These are phyloP conservation scores for Nicotiana attenuata DNA, from an alignment of 257 asterid genomes.

Conservation along the genomic window DNA sequence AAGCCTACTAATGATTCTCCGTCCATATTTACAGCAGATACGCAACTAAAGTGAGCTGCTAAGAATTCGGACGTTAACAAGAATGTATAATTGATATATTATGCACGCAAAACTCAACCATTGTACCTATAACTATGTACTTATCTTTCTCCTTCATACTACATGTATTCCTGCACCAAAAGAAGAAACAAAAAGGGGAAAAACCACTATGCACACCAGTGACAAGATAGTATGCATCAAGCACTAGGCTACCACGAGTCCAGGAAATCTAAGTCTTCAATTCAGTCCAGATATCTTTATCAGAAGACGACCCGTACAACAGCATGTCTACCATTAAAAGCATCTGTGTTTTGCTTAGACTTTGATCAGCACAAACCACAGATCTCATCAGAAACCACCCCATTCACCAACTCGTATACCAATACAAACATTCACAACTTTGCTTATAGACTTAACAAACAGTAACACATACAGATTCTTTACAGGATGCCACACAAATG, in stretches of 20 bases:
- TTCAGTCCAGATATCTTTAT: background rate
- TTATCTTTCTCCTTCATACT: background rate
- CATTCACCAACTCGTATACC: background rate
- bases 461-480: background rate
- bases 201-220: background rate
- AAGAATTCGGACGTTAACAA: conserved; percentile 51
- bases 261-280: background rate
- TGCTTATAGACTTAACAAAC: background rate
- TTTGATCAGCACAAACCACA: background rate
- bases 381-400: background rate
- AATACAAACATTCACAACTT: background rate
- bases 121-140: background rate
- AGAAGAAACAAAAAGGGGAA: background rate
- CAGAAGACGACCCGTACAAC: background rate
- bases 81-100: background rate
- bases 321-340: background rate
- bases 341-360: background rate
- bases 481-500: background rate
- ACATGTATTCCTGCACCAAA: background rate
- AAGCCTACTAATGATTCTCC: conserved; percentile 42
- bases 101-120: background rate
- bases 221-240: background rate
- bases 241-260: background rate
- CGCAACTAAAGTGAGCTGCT: conserved; percentile 64
- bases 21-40: conserved; percentile 82